Conservation (phyloP, 1,284 basidiomycete species). For the Mycena citricolor region DNA sequence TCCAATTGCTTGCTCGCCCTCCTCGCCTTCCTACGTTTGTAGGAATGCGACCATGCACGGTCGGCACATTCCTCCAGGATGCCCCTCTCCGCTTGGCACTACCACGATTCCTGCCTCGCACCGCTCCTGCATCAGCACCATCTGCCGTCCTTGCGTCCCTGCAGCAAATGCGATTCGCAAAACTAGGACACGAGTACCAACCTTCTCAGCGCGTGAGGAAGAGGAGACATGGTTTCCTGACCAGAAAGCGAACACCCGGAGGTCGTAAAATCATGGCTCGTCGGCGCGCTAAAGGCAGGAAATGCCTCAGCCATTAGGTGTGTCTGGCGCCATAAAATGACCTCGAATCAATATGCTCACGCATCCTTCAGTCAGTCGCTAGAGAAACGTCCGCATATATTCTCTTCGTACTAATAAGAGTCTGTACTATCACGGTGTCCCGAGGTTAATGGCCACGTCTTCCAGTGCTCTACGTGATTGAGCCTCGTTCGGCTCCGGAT, state of each 20-base stretch:
- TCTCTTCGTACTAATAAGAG: no score
- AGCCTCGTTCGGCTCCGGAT: slow-evolving; percentile 8
- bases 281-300: slow-evolving; percentile 59
- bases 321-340: neutral
- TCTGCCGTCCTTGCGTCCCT: slow-evolving; percentile 36
- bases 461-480: slow-evolving; percentile 16
- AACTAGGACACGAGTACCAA: slow-evolving; percentile 79
- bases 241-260: slow-evolving; percentile 59
- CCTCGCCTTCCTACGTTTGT: slow-evolving; percentile 23
- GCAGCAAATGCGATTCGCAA: slow-evolving; percentile 48
- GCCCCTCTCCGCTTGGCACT: slow-evolving; percentile 22
- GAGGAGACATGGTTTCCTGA: slow-evolving; percentile 85
- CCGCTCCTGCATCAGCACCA: slow-evolving; percentile 24
- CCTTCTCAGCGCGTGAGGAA: slow-evolving; percentile 88
- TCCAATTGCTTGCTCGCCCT: slow-evolving; percentile 28
- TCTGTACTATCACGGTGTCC: slow-evolving; percentile 9
- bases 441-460: slow-evolving; percentile 19
- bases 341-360: neutral
- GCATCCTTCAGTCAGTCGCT: no score
- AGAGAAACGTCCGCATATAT: no score
- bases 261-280: slow-evolving; percentile 65
- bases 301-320: slow-evolving; percentile 53
- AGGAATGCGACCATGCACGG: slow-evolving; percentile 18
- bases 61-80: slow-evolving; percentile 23
- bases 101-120: slow-evolving; percentile 16